These are phyloP conservation scores for Schizopora paradoxa DNA, from an alignment of 1,284 basidiomycete species.

Conservation along the genomic window DNA sequence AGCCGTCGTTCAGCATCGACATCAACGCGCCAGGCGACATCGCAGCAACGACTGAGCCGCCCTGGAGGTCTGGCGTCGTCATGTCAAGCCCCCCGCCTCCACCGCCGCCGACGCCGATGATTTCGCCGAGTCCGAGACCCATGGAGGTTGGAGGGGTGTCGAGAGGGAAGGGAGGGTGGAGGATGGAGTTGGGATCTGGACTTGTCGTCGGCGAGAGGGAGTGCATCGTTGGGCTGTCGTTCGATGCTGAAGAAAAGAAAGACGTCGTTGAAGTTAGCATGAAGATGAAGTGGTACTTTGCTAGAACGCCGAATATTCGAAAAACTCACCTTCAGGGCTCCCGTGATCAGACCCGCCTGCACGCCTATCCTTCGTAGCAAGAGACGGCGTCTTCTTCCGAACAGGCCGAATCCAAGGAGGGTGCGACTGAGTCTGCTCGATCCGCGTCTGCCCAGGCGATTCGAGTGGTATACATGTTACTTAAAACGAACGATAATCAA, in stretches of 20 bases:
- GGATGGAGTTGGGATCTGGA: neutral
- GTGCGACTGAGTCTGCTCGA: constrained; percentile 48
- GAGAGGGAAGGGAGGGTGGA: neutral
- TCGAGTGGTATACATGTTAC: constrained; percentile 87
- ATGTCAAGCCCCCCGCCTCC: constrained; percentile 1
- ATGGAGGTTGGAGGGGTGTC: constrained; percentile 1
- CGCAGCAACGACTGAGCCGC: no score
- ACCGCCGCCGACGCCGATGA: neutral
- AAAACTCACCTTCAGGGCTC: constrained; percentile 22
- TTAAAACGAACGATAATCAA: constrained; percentile 27
- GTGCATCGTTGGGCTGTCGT: no score
- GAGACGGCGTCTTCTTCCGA: constrained; percentile 61
- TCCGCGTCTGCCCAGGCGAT: constrained; percentile 41
- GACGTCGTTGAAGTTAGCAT: no score
- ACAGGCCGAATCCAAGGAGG: constrained; percentile 87
- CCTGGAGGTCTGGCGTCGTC: constrained; percentile 12
- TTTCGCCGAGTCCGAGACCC: constrained; percentile 4
- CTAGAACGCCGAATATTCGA: neutral
- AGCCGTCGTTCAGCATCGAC: constrained; percentile 32
- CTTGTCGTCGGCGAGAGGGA: no score
- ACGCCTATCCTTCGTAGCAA: neutral
- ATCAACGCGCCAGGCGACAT: constrained; percentile 32
- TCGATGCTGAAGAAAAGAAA: no score
- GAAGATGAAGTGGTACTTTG: neutral
- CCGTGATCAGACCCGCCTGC: constrained; percentile 15